Percentiles rank a stretch among this genome's conserved stretches.
Conservation (phyloP, 306 rosid genomes). For the Coriaria nepalensis region DNA sequence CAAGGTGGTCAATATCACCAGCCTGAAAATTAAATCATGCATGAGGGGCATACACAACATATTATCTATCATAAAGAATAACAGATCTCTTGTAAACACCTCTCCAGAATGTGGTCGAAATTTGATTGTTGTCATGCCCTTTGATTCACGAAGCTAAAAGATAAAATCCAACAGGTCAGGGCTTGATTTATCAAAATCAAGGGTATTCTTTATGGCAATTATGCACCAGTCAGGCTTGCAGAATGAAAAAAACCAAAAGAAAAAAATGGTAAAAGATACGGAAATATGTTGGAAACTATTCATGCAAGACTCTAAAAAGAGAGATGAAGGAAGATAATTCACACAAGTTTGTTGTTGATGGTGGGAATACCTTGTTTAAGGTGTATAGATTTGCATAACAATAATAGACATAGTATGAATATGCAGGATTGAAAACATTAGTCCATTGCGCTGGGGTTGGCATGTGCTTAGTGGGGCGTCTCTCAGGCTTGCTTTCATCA, state of each 20-base stretch:
- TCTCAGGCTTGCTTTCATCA: constrained; percentile 87
- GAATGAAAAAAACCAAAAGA: too few species aligned
- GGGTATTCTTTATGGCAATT: background rate
- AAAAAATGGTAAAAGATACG: too few species aligned
- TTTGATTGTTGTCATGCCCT: constrained; percentile 42
- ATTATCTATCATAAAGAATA: constrained; percentile 1
- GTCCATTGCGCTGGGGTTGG: constrained; percentile 78
- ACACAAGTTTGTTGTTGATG: background rate
- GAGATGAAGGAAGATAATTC: background rate
- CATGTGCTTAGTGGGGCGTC: constrained; percentile 93
- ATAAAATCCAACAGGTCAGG: constrained; percentile 3
- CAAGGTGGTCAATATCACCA: constrained; percentile 47
- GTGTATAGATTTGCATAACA: constrained; percentile 68
- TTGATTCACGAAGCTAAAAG: constrained; percentile 73
- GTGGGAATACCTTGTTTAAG: constrained; percentile 51
- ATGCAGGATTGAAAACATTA: constrained; percentile 77
- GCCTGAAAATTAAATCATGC: constrained; percentile 2
- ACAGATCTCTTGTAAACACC: constrained; percentile 27
- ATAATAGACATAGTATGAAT: constrained; percentile 64
- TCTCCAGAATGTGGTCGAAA: constrained; percentile 88
- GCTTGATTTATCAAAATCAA: background rate
- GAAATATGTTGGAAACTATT: too few species aligned
- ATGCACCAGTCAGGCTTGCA: too few species aligned
- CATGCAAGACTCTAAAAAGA: too few species aligned
- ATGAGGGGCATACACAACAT: constrained; percentile 12